Evolutionary conservation across 163 green algal genomes (phyloP).

Genomic region (Chlamydomonas reinhardtii): DNA sequence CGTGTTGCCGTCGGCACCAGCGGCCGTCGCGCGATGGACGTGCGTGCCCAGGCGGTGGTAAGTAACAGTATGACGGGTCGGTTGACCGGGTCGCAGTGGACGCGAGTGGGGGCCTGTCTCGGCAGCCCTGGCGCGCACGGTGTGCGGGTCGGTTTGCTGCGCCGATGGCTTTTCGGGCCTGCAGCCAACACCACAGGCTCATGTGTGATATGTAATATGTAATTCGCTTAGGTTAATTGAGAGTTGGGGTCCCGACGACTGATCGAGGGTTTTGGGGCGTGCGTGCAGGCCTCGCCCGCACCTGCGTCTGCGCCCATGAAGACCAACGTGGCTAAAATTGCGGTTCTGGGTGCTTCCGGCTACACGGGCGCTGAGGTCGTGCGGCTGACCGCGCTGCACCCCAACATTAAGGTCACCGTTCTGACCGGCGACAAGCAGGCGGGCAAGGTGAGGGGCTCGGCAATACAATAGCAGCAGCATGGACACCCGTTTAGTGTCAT

Average conservation of each 20-base stretch:
- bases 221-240: too few species aligned
- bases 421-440: slow-evolving; percentile 94
- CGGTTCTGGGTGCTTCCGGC: slow-evolving; percentile 93
- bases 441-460: slow-evolving; percentile 76
- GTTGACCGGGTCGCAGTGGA: not conserved
- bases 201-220: too few species aligned
- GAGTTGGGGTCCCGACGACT: too few species aligned
- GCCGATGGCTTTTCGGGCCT: too few species aligned
- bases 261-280: too few species aligned
- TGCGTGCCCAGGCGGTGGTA: slow-evolving; percentile 36
- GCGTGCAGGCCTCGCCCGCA: slow-evolving; percentile 25
- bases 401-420: slow-evolving; percentile 83
- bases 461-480: too few species aligned
- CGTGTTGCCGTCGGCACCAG: too few species aligned
- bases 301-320: slow-evolving; percentile 8
- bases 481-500: too few species aligned
- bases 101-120: not conserved
- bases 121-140: too few species aligned
- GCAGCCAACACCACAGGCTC: too few species aligned
- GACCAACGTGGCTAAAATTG: slow-evolving; percentile 62
- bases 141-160: too few species aligned
- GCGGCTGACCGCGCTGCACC: slow-evolving; percentile 88
- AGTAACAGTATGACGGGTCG: not conserved
- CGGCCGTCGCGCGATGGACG: too few species aligned
- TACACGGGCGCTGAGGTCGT: slow-evolving; percentile 97